Evolutionary conservation across 352 stramenopile species (phyloP), one percentile per base, ranked within the genome.

Genomic region (Globisporangium canariense): DNA sequence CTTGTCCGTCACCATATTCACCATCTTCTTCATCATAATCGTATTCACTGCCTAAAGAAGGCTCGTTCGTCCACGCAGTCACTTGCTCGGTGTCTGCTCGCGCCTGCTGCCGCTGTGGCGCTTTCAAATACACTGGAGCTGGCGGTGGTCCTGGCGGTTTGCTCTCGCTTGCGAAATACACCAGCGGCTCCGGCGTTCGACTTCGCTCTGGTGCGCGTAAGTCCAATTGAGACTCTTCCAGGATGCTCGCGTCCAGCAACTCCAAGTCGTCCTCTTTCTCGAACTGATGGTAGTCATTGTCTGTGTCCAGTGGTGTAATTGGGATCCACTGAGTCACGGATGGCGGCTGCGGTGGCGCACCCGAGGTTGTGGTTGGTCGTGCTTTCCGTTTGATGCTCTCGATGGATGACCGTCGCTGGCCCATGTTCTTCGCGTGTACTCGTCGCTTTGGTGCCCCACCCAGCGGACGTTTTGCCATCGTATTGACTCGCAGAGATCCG

Each of bases 141-240:
- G 22, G 20, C 10, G 22, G 22, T 13, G 40, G n/a, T 20, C 4
- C 52, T 32, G 32, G 36, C 1, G 40, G 28, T 16, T 65, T 56
- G 18, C 2, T 43, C 14, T 76, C 73, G 34, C 70, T 62, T 58
- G 59, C 66, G 8, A 53, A 52, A 38, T 64, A 36, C 28, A 79
- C 60, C 11, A 88, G 61, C 5, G 81, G 78, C 36, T 90, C 79
- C 16, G 76, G 79, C 4, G 81, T 88, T 32, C 54, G 76, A 58
- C 78, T 93, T 41, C 83, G 75, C 62, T 87, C 81, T 8, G 81
- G 83, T 14, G 74, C 65, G 6, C 80, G 75, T 49, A 91, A 65
- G 46, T 76, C 78, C 14, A 86, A 56, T 18, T 79, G 78, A 0
- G 75, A 78, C 28, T 89, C 74, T 22, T 89, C 79, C 22, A 79